Percentiles rank a stretch among this genome's conserved stretches.
These are phyloP conservation scores for Exophiala sideris DNA, from an alignment of 2,329 filamentous ascomycete genomes.

Conservation along the genomic window DNA sequence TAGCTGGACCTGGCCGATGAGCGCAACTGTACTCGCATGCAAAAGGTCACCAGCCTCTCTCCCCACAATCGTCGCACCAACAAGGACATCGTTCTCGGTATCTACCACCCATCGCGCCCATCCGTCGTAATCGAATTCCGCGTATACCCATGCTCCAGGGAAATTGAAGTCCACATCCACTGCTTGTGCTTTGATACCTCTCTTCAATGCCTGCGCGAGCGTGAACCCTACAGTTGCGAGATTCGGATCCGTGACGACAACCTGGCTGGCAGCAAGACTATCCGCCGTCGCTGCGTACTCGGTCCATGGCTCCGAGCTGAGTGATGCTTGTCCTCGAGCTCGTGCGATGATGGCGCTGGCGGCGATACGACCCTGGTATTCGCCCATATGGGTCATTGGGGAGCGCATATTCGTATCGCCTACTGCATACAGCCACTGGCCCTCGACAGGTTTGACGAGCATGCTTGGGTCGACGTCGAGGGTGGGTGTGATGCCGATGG, in stretches of 20 bases:
- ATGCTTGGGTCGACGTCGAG: constrained; percentile 14
- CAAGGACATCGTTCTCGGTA: constrained; percentile 7
- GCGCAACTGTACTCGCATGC: constrained; percentile 15
- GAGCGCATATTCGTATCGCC: constrained; percentile 13
- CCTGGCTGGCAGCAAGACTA: constrained; percentile 7
- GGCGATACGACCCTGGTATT: constrained; percentile 14
- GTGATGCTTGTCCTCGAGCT: not conserved
- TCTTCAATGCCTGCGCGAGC: constrained; percentile 3
- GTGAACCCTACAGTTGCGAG: constrained; percentile 12
- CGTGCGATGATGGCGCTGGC: constrained; percentile 6
- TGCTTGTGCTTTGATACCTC: constrained; percentile 3
- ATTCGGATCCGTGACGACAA: constrained; percentile 12
- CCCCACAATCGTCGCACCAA: constrained; percentile 17
- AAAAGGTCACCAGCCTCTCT: constrained; percentile 13
- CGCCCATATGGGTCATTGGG: constrained; percentile 12
- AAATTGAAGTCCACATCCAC: constrained; percentile 2
- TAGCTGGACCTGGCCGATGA: constrained; percentile 11
- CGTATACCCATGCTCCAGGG: constrained; percentile 10
- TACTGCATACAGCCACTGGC: constrained; percentile 13
- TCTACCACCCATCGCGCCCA: constrained; percentile 21
- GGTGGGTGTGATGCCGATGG: not conserved
- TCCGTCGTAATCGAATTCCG: constrained; percentile 11
- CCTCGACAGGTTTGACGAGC: constrained; percentile 1
- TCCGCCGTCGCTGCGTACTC: constrained; percentile 7
- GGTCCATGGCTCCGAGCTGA: constrained; percentile 1